phyloP scores from a whole-genome alignment of 331 rosid species.

The Arachis monticola region DNA sequence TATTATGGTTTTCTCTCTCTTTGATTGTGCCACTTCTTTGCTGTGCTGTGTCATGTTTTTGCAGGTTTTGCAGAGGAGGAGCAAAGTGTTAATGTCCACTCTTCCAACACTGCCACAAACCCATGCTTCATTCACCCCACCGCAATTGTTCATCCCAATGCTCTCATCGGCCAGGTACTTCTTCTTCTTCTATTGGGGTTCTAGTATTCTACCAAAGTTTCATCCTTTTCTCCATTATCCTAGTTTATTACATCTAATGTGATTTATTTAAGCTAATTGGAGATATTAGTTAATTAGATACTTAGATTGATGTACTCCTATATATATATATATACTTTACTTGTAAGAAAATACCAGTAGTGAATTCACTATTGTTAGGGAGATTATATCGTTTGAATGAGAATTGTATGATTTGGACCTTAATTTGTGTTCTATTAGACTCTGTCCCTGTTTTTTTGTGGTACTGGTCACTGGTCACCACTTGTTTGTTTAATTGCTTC shows the following conservation, averaged over 20 bases:
- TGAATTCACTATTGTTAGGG: neutral
- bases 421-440: neutral
- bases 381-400: neutral
- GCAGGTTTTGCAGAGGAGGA: conserved; percentile 45
- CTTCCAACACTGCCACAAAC: conserved; percentile 10
- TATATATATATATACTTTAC: no score
- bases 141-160: conserved; percentile 78
- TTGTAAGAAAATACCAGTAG: no score
- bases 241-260: neutral
- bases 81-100: conserved; percentile 30
- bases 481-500: no score
- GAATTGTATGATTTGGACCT: neutral
- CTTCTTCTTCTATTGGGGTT: neutral
- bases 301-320: no score
- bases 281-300: no score
- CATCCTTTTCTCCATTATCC: conserved; percentile 17
- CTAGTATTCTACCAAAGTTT: neutral
- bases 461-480: neutral
- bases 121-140: conserved; percentile 65
- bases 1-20: conserved; percentile 10
- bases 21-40: neutral
- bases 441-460: conserved; percentile 1
- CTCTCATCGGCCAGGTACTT: conserved; percentile 68
- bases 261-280: no score
- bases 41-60: conserved; percentile 1